Percentiles rank a stretch among this genome's conserved stretches.
Conservation (phyloP, 2,329 filamentous ascomycete genomes). For the Ploettnerulaceae sp. region DNA sequence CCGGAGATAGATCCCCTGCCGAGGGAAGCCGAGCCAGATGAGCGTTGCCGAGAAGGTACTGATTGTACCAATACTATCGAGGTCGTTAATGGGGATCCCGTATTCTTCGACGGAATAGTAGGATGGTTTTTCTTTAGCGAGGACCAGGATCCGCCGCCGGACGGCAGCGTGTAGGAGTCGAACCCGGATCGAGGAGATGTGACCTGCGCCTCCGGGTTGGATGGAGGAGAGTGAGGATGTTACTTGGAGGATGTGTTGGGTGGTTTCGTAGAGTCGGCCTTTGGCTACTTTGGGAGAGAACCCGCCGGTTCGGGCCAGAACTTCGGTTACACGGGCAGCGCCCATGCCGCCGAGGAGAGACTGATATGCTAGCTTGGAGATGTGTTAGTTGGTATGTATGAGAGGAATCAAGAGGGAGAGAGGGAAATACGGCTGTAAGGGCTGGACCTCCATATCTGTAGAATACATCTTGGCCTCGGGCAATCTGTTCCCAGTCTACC, state of each 20-base stretch:
- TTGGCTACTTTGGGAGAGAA: constrained; percentile 65
- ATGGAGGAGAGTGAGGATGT: constrained; percentile 60
- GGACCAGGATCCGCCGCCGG: constrained; percentile 56
- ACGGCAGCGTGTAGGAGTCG: constrained; percentile 66
- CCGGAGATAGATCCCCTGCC: constrained; percentile 65
- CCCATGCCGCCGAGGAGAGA: constrained; percentile 67
- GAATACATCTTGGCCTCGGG: constrained; percentile 69
- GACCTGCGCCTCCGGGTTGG: constrained; percentile 62
- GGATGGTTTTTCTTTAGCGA: constrained; percentile 49
- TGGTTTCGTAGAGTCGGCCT: constrained; percentile 65
- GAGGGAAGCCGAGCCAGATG: constrained; percentile 64
- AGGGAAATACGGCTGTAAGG: constrained; percentile 47
- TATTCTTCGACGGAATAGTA: constrained; percentile 57
- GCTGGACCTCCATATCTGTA: constrained; percentile 69
- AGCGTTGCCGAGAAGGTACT: constrained; percentile 63
- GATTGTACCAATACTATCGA: constrained; percentile 70
- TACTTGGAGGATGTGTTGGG: constrained; percentile 70
- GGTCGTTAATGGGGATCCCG: constrained; percentile 69
- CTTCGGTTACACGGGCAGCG: constrained; percentile 68
- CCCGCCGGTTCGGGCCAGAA: constrained; percentile 67
- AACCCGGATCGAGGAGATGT: constrained; percentile 60
- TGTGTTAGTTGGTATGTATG: background rate
- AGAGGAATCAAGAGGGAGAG: background rate
- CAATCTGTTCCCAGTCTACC: constrained; percentile 75
- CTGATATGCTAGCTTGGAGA: constrained; percentile 44